phyloP scores from a whole-genome alignment of 352 stramenopile genomes.

The Pythium plurisporium region DNA sequence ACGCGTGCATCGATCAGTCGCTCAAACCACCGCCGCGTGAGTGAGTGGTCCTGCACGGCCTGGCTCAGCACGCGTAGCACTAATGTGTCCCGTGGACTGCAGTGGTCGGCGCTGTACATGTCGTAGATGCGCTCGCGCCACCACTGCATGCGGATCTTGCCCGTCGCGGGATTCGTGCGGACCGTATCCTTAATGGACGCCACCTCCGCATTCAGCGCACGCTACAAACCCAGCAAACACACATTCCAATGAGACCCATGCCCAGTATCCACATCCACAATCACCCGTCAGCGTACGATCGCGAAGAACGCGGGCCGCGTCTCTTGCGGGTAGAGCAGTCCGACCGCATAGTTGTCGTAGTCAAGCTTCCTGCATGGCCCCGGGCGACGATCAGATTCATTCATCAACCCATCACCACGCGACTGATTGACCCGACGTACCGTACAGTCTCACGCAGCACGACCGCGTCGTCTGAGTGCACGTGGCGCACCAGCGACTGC shows the following conservation, averaged over 20 bases:
- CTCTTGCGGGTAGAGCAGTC: conserved; percentile 60
- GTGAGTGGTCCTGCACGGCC: conserved; percentile 61
- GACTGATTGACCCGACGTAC: conserved; percentile 14
- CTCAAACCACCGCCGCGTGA: conserved; percentile 91
- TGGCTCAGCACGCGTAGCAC: conserved; percentile 63
- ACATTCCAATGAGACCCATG: neutral
- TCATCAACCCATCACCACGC: too few relatives aligned
- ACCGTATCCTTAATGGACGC: conserved; percentile 87
- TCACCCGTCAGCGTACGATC: conserved; percentile 36
- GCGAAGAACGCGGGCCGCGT: conserved; percentile 71
- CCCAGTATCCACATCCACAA: neutral
- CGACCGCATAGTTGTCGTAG: conserved; percentile 82
- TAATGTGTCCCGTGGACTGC: conserved; percentile 40
- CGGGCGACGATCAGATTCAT: neutral
- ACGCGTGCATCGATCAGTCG: conserved; percentile 84
- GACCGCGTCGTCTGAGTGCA: conserved; percentile 26
- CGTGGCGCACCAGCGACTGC: conserved; percentile 9
- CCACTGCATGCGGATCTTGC: conserved; percentile 91
- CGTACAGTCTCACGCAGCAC: conserved; percentile 42
- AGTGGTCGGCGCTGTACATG: conserved; percentile 38
- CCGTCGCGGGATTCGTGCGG: conserved; percentile 77
- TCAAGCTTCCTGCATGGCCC: conserved; percentile 55
- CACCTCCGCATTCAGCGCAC: conserved; percentile 89
- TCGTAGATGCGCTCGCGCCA: conserved; percentile 84
- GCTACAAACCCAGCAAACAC: conserved; percentile 25